These are phyloP conservation scores for Castanopsis chinensis DNA, from an alignment of 306 rosid species.

Conservation along the genomic window DNA sequence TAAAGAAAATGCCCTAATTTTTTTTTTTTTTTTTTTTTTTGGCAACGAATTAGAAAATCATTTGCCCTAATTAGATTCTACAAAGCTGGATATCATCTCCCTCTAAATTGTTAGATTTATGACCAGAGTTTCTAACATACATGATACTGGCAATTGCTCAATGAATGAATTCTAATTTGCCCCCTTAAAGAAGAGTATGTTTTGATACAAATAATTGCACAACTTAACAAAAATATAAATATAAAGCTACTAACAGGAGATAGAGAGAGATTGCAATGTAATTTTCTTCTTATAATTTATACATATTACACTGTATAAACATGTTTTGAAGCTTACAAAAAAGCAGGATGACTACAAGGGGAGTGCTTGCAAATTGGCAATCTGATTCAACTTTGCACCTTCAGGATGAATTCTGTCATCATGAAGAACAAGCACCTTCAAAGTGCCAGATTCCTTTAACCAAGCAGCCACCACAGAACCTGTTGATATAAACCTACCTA, in stretches of 20 bases:
- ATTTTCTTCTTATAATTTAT: not conserved
- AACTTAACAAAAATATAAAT: not conserved
- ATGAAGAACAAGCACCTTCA: conserved; percentile 61
- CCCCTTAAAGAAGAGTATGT: not conserved
- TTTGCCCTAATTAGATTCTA: no score
- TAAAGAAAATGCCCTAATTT: no score
- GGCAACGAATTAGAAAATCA: no score
- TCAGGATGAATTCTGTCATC: conserved; percentile 49
- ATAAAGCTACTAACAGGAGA: not conserved
- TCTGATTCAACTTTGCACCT: conserved; percentile 23
- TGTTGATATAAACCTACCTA: conserved; percentile 70
- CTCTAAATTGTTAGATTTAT: no score
- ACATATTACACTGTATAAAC: not conserved
- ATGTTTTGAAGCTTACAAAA: not conserved
- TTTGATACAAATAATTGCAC: not conserved
- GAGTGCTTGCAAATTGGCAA: conserved; percentile 38
- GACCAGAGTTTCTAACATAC: no score
- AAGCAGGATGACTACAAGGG: conserved; percentile 34
- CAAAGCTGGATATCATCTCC: no score
- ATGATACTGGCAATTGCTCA: no score
- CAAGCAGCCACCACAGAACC: conserved; percentile 71
- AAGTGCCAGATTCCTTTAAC: conserved; percentile 62
- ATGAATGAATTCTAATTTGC: not conserved
- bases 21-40: no score
- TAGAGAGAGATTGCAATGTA: not conserved